These are phyloP conservation scores for Gossypium arboreum DNA, from an alignment of 345 rosid genomes.

Conservation along the genomic window DNA sequence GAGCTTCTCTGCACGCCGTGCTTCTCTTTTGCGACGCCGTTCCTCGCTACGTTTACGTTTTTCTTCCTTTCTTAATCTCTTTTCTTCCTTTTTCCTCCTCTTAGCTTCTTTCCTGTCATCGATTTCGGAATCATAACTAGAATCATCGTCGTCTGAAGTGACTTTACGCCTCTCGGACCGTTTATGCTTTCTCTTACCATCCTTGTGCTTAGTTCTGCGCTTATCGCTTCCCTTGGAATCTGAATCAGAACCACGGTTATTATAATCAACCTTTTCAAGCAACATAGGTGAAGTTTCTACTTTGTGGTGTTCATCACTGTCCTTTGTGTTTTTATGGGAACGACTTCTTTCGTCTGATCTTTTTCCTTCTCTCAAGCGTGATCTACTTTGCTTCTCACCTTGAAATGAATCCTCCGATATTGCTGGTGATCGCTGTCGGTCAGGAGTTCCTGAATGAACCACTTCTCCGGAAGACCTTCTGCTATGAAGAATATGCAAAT, in stretches of 20 bases:
- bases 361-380: conserved; percentile 22
- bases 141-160: conserved; percentile 59
- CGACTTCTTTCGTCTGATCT: conserved; percentile 36
- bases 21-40: conserved; percentile 71
- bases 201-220: conserved; percentile 39
- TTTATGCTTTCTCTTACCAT: conserved; percentile 54
- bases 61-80: conserved; percentile 75
- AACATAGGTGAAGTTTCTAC: conserved; percentile 25
- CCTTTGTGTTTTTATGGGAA: conserved; percentile 31
- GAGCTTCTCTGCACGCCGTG: conserved; percentile 63
- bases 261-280: conserved; percentile 38
- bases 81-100: conserved; percentile 72
- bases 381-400: conserved; percentile 21
- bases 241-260: conserved; percentile 37
- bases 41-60: conserved; percentile 69
- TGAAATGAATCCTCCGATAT: conserved; percentile 25
- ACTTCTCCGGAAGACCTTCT: conserved; percentile 42
- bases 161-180: conserved; percentile 45
- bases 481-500: conserved; percentile 38
- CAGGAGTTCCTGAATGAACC: conserved; percentile 29
- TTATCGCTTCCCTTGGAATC: conserved; percentile 52
- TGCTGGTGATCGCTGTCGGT: conserved; percentile 39
- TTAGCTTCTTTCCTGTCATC: conserved; percentile 82
- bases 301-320: conserved; percentile 23
- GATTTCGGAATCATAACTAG: conserved; percentile 48